Evolutionary conservation across 768 basidiomycete species (phyloP).

Genomic region (Collybia sordida): DNA sequence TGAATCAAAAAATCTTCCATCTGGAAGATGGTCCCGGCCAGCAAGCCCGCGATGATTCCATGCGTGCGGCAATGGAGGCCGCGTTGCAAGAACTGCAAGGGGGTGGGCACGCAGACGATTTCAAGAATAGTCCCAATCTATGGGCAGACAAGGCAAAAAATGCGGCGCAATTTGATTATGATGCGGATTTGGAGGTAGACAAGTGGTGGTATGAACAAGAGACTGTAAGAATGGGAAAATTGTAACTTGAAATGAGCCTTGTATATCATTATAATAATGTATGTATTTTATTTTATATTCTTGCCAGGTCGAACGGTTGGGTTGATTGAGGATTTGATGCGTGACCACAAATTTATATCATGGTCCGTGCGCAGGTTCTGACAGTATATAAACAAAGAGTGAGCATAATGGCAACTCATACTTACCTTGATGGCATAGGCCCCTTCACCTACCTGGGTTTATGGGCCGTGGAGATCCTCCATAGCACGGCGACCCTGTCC

Average conservation of each 20-base stretch:
- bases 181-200: slow-evolving; percentile 51
- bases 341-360: too few relatives aligned
- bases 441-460: slow-evolving; percentile 55
- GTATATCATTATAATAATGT: not conserved
- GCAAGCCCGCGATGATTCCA: slow-evolving; percentile 46
- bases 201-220: slow-evolving; percentile 39
- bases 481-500: slow-evolving; percentile 78
- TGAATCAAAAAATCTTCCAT: slow-evolving; percentile 58
- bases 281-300: too few relatives aligned
- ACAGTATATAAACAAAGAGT: not conserved
- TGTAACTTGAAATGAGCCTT: not conserved
- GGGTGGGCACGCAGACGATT: slow-evolving; percentile 7
- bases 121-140: slow-evolving; percentile 44
- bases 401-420: slow-evolving; percentile 33
- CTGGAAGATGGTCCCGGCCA: slow-evolving; percentile 55
- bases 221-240: not conserved
- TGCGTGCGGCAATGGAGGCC: slow-evolving; percentile 46
- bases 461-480: slow-evolving; percentile 56
- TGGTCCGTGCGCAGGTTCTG: not conserved
- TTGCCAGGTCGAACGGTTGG: too few relatives aligned
- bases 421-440: slow-evolving; percentile 67
- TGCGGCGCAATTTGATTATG: slow-evolving; percentile 47
- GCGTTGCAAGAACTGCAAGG: slow-evolving; percentile 26
- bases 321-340: too few relatives aligned
- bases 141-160: slow-evolving; percentile 60